Percentiles rank a stretch among this genome's conserved stretches.
phyloP scores from a whole-genome alignment of 192 early-diverging fungal genomes.

The Coemansia sp. region DNA sequence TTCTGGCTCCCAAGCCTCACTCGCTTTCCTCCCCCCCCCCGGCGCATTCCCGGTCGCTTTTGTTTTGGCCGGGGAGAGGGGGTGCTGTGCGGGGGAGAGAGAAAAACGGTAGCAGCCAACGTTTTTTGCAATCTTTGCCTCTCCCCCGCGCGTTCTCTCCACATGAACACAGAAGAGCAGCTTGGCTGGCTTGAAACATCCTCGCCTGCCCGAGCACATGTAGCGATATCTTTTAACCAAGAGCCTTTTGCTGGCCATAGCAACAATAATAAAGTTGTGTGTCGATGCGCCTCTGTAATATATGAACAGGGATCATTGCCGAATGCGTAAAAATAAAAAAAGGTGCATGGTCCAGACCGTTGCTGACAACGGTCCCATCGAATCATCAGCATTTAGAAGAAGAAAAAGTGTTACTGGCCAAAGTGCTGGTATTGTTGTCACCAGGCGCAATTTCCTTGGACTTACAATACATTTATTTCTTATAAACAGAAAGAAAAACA shows the following conservation, averaged over 20 bases:
- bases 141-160: not conserved
- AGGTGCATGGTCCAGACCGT: constrained; percentile 5
- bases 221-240: no score
- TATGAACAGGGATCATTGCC: not conserved
- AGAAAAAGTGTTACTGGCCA: not conserved
- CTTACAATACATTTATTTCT: not conserved
- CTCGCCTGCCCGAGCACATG: not conserved
- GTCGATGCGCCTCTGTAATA: constrained; percentile 2
- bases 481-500: constrained; percentile 7
- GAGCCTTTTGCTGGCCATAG: no score
- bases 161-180: not conserved
- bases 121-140: not conserved
- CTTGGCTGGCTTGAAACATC: not conserved
- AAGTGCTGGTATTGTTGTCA: not conserved
- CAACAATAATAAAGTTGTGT: not conserved
- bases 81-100: not conserved
- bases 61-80: not conserved
- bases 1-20: constrained; percentile 6
- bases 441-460: not conserved
- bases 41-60: constrained; percentile 3
- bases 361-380: not conserved
- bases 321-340: not conserved
- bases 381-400: not conserved
- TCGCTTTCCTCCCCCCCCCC: not conserved
- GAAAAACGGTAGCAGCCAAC: not conserved